Base-by-base conservation (phyloP, 192 early-diverging fungal species). In the Geranomyces michiganensis region DNA sequence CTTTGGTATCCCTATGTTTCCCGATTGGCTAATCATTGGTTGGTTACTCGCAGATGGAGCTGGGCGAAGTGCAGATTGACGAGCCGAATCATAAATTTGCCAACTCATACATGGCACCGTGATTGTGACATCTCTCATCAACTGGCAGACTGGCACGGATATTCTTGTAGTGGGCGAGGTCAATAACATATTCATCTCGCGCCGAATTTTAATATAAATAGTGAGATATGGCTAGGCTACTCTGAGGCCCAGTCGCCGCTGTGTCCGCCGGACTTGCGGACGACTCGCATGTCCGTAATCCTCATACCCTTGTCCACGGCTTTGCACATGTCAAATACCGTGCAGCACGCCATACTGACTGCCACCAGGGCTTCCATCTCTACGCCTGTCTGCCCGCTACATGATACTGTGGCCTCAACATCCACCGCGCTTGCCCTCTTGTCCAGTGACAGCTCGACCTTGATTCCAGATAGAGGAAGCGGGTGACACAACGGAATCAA, bases 291-390 rank as follows among this genome's bases (percentile, higher is more conserved):
- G 44, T 86, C 82, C 29, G 83, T 80, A 71, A 98, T 95, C 26
- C 76, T 73, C 83, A 96, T 96, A n/a, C 77, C 80, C 66, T 93
- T 93, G 41, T 89, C 86, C 9, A 90, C 92, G 0, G 94, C 93
- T 71, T 98, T 98, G 77, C 81, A 96, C 96, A 98, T 98, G 73
- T 98, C 96, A 84, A 90, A 96, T 0, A 98, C 88, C 1, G 96
- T 96, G 59, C 93, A 78, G 0, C 90, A 85, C 4, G 94, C 92
- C 0, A 92, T 83, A 10, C 91, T 92, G 0, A 90, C 92, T 0
- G 93, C 75, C 64, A 76, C 68, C 56, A 81, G 27, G 1, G 80
- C 80, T 51, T 81, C 76, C 67, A 78, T 77, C 67, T 91, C 69
- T 89, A 78, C 93, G 27, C 96, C 96, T 5, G 96, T 98, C 46